phyloP scores from a whole-genome alignment of 257 asterid species.

The Hygrophila difformis region DNA sequence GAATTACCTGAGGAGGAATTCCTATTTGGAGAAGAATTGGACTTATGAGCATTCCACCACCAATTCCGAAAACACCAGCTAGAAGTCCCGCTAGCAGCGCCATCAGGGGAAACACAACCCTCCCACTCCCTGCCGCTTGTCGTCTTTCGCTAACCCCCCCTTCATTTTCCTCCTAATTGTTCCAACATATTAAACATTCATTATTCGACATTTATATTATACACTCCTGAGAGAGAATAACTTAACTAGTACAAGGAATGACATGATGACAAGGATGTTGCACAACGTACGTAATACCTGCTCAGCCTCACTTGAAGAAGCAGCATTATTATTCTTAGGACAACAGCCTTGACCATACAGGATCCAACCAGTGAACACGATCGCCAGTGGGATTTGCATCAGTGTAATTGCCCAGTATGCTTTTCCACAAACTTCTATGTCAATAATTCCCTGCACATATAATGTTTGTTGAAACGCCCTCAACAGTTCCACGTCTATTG shows the following conservation, averaged over 20 bases:
- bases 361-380: constrained; percentile 56
- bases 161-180: constrained; percentile 40
- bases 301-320: constrained; percentile 15
- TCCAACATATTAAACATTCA: constrained; percentile 5
- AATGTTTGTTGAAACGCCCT: too few species aligned
- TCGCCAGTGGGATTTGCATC: constrained; percentile 60
- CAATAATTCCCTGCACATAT: constrained; percentile 50
- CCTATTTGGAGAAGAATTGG: constrained; percentile 84
- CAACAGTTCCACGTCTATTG: too few species aligned
- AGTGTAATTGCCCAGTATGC: constrained; percentile 77
- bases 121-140: constrained; percentile 15
- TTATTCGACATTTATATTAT: too few species aligned
- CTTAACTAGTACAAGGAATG: too few species aligned
- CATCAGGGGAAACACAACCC: constrained; percentile 56
- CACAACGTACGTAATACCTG: too few species aligned
- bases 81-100: constrained; percentile 71
- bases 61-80: constrained; percentile 87
- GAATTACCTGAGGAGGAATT: constrained; percentile 61
- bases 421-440: constrained; percentile 60
- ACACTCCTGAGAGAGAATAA: too few species aligned
- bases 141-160: constrained; percentile 10
- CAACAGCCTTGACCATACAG: constrained; percentile 24
- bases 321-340: constrained; percentile 7
- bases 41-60: constrained; percentile 92
- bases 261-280: neutral